Evolutionary conservation across 1,139 yeast species (phyloP).

Genomic region (Yamadazyma taylorii): DNA sequence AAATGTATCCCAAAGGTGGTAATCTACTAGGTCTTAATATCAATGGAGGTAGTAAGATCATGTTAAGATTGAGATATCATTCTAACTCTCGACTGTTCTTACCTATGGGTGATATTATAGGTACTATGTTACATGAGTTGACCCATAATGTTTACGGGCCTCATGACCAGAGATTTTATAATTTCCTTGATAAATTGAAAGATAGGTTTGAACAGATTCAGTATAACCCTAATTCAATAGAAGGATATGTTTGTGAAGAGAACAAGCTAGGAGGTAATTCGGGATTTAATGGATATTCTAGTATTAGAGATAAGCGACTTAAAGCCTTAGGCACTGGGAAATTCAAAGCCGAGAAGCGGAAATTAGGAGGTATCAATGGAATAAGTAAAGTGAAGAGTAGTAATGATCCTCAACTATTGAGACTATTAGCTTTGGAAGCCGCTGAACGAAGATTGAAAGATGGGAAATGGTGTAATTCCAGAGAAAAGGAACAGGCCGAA

Average conservation of each 20-base stretch:
- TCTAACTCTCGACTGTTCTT: conserved; percentile 57
- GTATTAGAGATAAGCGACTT: conserved; percentile 39
- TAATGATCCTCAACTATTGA: conserved; percentile 26
- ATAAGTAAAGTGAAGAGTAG: background rate
- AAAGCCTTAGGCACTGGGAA: conserved; percentile 37
- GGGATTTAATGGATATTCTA: conserved; percentile 19
- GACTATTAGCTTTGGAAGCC: conserved; percentile 61
- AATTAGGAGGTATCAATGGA: conserved; percentile 26
- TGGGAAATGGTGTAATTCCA: conserved; percentile 50
- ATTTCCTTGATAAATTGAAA: conserved; percentile 59
- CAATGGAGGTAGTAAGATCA: conserved; percentile 76
- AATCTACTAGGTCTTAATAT: conserved; percentile 79
- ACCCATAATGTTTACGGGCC: conserved; percentile 81
- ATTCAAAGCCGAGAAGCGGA: conserved; percentile 40
- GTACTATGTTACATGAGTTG: conserved; percentile 86
- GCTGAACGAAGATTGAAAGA: conserved; percentile 65
- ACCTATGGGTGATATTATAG: conserved; percentile 68
- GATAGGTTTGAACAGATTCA: conserved; percentile 58
- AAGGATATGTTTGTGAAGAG: conserved; percentile 50
- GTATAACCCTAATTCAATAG: conserved; percentile 21
- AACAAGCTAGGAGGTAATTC: conserved; percentile 45
- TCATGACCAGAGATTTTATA: conserved; percentile 74
- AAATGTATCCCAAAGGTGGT: conserved; percentile 77
- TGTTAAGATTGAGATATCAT: conserved; percentile 67
- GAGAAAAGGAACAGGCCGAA: conserved; percentile 21